Percentiles rank a stretch among this genome's conserved stretches.
phyloP scores from a whole-genome alignment of 2,329 filamentous ascomycete genomes.

The Parascedosporium putredinis region DNA sequence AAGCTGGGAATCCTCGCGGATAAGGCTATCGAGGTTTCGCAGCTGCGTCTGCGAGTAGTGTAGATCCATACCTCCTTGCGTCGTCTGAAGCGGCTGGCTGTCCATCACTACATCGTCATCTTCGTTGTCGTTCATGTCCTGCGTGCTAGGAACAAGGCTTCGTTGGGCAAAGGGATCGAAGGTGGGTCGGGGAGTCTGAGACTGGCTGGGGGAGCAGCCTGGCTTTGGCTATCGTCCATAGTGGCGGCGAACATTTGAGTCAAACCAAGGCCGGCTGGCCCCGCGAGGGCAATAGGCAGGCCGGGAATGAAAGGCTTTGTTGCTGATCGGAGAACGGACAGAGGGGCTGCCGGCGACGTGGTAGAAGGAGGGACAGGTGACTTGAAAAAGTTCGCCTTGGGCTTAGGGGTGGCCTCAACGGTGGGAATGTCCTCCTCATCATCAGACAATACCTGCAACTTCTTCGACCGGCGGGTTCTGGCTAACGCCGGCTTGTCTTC shows the following conservation, averaged over 20 bases:
- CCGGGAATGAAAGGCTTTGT: conserved; percentile 62
- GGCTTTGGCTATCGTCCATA: conserved; percentile 55
- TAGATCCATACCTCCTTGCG: conserved; percentile 36
- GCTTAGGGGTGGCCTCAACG: conserved; percentile 34
- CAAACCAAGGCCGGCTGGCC: conserved; percentile 58
- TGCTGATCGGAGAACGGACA: conserved; percentile 56
- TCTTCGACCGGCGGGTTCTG: conserved; percentile 35
- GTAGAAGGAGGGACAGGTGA: conserved; percentile 32
- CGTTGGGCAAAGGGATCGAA: conserved; percentile 34
- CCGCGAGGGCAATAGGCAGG: conserved; percentile 40
- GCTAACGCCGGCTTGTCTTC: conserved; percentile 26
- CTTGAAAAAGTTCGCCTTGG: conserved; percentile 28
- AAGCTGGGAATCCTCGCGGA: conserved; percentile 47
- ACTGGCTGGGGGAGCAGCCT: conserved; percentile 17
- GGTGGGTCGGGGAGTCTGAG: conserved; percentile 41
- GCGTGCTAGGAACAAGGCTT: conserved; percentile 33
- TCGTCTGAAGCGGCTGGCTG: conserved; percentile 31
- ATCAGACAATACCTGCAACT: conserved; percentile 46
- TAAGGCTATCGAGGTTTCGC: conserved; percentile 46
- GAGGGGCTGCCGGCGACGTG: conserved; percentile 44
- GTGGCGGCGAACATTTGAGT: conserved; percentile 89
- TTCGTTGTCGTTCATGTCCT: conserved; percentile 45
- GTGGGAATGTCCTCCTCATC: conserved; percentile 43
- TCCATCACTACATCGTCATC: conserved; percentile 41
- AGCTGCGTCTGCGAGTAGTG: conserved; percentile 52